These are phyloP conservation scores for Backusella luteola DNA, from an alignment of 192 early-diverging fungal species.

Conservation along the genomic window DNA sequence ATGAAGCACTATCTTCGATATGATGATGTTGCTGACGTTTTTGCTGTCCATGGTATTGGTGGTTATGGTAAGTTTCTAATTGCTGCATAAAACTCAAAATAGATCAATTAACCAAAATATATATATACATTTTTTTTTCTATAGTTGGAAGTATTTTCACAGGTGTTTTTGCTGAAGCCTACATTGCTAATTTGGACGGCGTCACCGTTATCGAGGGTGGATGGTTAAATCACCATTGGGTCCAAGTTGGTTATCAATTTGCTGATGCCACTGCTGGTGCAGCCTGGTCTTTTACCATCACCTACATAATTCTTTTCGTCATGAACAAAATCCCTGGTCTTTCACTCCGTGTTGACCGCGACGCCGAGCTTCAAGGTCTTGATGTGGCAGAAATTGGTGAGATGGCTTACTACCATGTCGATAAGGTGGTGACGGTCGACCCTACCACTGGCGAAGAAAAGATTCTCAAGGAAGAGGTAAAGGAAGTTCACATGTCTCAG, in stretches of 20 bases:
- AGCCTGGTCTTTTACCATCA: conserved; percentile 72
- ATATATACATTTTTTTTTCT: no score
- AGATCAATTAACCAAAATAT: no score
- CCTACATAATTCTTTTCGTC: conserved; percentile 66
- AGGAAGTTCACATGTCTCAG: conserved; percentile 5
- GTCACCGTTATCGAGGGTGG: conserved; percentile 59
- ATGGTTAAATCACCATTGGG: conserved; percentile 78
- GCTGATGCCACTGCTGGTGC: conserved; percentile 71
- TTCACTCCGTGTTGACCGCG: conserved; percentile 70
- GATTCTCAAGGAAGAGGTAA: conserved; percentile 20
- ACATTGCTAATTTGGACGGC: conserved; percentile 71
- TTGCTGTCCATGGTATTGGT: conserved; percentile 85
- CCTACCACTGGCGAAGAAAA: conserved; percentile 27
- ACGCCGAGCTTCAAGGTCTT: conserved; percentile 65
- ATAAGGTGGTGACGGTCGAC: conserved; percentile 38
- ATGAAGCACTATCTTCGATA: conserved; percentile 84
- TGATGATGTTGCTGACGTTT: conserved; percentile 92
- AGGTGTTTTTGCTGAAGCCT: conserved; percentile 85
- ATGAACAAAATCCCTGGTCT: conserved; percentile 82
- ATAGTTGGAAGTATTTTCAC: conserved; percentile 74
- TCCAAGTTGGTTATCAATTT: conserved; percentile 80
- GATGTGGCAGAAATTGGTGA: conserved; percentile 87
- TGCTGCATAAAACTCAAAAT: no score
- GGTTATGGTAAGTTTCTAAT: conserved; percentile 44
- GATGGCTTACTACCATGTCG: conserved; percentile 46